Percentiles rank a stretch among this genome's conserved stretches.
Evolutionary conservation across 176 grass and related monocot species (phyloP).

Genomic region (Oryza meyeriana): DNA sequence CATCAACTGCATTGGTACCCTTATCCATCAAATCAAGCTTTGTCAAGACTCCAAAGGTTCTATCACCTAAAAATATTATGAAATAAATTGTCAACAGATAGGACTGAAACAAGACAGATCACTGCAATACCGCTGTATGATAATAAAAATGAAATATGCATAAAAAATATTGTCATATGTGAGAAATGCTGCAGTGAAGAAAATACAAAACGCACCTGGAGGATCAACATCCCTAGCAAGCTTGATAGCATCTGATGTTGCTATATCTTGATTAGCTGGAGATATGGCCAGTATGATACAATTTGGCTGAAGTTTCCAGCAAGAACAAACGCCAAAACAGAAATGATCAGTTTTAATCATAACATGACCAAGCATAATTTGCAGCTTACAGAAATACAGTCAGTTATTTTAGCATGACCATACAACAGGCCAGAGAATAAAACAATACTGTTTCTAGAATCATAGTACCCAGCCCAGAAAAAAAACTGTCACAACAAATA

Average conservation of each 20-base stretch:
- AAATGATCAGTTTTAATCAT: not conserved
- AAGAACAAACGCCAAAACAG: constrained; percentile 20
- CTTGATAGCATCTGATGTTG: constrained; percentile 97
- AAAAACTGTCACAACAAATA: not conserved
- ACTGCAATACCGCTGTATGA: not conserved
- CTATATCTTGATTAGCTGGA: constrained; percentile 99
- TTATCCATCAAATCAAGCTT: constrained; percentile 99
- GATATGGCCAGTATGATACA: constrained; percentile 95
- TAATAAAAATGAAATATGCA: not conserved
- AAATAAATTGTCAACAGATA: constrained; percentile 28
- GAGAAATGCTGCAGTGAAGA: constrained; percentile 5
- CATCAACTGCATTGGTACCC: constrained; percentile 98
- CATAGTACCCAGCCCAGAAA: not conserved
- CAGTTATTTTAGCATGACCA: not conserved
- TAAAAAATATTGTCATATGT: not conserved
- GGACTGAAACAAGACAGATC: constrained; percentile 1
- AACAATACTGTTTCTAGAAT: not conserved
- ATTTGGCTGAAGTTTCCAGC: constrained; percentile 68
- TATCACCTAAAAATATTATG: constrained; percentile 63
- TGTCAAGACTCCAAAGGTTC: constrained; percentile 95
- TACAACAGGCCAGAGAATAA: not conserved
- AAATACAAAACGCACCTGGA: constrained; percentile 52
- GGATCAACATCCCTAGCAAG: constrained; percentile 97
- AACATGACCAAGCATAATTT: not conserved
- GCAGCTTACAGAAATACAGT: not conserved